Base-by-base conservation (phyloP, 768 basidiomycete species). In the Porphyrellus cyaneotinctus region DNA sequence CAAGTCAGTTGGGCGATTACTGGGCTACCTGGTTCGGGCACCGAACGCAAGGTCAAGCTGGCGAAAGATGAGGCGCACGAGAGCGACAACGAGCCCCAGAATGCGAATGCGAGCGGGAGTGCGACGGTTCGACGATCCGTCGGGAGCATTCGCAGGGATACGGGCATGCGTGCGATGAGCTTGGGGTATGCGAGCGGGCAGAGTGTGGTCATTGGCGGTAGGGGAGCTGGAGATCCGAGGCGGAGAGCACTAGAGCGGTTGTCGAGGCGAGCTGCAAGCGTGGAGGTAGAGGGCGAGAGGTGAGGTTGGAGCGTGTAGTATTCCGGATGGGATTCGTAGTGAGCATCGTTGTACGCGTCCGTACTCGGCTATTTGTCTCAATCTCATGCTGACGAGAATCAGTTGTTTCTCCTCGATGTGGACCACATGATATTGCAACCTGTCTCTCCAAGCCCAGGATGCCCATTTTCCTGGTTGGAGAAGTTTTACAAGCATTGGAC, bases 1-100 rank as follows among this genome's bases (percentile, higher is more conserved):
- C 85, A 95, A 61, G 84, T 85, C 33, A 75, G 81, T 10, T 95
- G 93, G 94, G 88, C 86, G 13, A 65, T 89, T 11, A 80, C 81
- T 6, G 86, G 86, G 0, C 69, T 83, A 1, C 64, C 67, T 6
- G 64, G 68, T n/a, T 59, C 58, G 23, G 26, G 60, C 0, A n/a
- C 36, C 6, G 47, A 52, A 11, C 13, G 15, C 30, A 52, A 51
- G 17, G 7, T 15, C 17, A 50, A 49, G 20, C 17, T 22, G 4
- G 26, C 17, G 1, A 47, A 36, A 32, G 47, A 47, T 10, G 44
- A 18, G 12, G 18, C 23, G 13, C 30, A 39, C 1, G 57, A 58
- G 5, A 52, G 52, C 22, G 59, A 57, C 6, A 18, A 44, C 20
- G 64, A 60, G 23, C 41, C 4, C 9, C 26, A 4, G 26, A 28